Evolutionary conservation across 108 stramenopile species (phyloP).

Genomic region (Discostella stelligeroides): DNA sequence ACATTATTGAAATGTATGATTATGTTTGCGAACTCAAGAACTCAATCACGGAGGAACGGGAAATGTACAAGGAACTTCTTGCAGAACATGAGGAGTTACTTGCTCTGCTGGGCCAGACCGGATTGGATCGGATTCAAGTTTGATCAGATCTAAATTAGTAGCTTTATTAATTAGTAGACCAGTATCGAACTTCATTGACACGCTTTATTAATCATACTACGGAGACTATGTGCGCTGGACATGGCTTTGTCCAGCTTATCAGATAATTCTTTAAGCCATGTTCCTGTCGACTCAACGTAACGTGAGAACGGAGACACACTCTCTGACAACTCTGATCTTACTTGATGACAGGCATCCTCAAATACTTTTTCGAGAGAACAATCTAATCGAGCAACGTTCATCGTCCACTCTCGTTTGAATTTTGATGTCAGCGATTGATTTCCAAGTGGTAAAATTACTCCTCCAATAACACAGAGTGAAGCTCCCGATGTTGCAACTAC

Average conservation of each 20-base stretch:
- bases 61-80: slow-evolving; percentile 65
- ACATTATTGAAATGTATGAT: slow-evolving; percentile 58
- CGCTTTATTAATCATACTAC: slow-evolving; percentile 61
- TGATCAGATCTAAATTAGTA: background rate
- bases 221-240: slow-evolving; percentile 44
- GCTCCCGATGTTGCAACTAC: slow-evolving; percentile 27
- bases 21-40: slow-evolving; percentile 56
- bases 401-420: slow-evolving; percentile 51
- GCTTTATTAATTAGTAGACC: too few relatives aligned
- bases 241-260: slow-evolving; percentile 55
- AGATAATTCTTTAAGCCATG: slow-evolving; percentile 47
- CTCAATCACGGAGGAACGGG: slow-evolving; percentile 66
- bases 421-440: slow-evolving; percentile 25
- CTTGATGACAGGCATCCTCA: slow-evolving; percentile 50
- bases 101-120: slow-evolving; percentile 54
- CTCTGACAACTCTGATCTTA: slow-evolving; percentile 58
- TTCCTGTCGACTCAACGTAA: slow-evolving; percentile 61
- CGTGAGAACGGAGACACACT: slow-evolving; percentile 71
- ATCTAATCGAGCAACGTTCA: slow-evolving; percentile 40
- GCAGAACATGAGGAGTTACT: slow-evolving; percentile 73
- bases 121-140: slow-evolving; percentile 18
- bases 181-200: background rate
- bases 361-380: slow-evolving; percentile 41
- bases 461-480: slow-evolving; percentile 36
- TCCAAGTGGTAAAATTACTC: slow-evolving; percentile 26